Percentiles rank a stretch among this genome's conserved stretches.
Conservation (phyloP, 306 rosid genomes). For the Fragaria nilgerrensis region DNA sequence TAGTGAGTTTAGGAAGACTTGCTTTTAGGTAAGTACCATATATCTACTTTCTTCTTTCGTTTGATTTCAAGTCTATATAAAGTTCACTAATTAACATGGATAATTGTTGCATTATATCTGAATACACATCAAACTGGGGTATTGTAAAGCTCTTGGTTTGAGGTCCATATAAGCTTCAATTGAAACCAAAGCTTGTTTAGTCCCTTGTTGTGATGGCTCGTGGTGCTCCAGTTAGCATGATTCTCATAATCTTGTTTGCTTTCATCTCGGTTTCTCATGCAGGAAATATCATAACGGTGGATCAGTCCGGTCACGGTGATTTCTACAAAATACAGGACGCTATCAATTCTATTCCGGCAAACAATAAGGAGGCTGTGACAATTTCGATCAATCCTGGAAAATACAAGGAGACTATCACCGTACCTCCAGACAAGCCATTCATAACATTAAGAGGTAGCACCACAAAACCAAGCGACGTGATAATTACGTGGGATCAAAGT, state of each 20-base stretch:
- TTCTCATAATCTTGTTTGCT: neutral
- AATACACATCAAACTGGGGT: neutral
- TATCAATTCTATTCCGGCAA: slow-evolving; percentile 23
- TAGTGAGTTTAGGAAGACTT: too few relatives aligned
- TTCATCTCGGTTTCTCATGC: neutral
- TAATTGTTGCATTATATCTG: neutral
- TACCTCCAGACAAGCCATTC: slow-evolving; percentile 30
- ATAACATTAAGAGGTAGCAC: slow-evolving; percentile 26
- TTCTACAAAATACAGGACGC: slow-evolving; percentile 27
- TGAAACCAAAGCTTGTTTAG: neutral
- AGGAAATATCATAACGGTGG: slow-evolving; percentile 12
- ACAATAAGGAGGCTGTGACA: slow-evolving; percentile 16
- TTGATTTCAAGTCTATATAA: too few relatives aligned
- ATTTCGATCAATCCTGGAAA: slow-evolving; percentile 34
- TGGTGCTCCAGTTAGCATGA: neutral
- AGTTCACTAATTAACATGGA: too few relatives aligned
- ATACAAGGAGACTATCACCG: slow-evolving; percentile 21
- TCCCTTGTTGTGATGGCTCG: neutral
- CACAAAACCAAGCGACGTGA: slow-evolving; percentile 4
- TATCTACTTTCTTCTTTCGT: neutral
- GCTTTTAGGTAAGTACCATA: neutral
- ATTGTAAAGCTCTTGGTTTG: neutral
- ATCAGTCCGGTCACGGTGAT: slow-evolving; percentile 25
- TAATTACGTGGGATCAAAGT: slow-evolving; percentile 25
- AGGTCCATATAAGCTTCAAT: neutral